Conservation (phyloP, 495 filamentous ascomycete genomes). For the Aspergillus olivimuriae region DNA sequence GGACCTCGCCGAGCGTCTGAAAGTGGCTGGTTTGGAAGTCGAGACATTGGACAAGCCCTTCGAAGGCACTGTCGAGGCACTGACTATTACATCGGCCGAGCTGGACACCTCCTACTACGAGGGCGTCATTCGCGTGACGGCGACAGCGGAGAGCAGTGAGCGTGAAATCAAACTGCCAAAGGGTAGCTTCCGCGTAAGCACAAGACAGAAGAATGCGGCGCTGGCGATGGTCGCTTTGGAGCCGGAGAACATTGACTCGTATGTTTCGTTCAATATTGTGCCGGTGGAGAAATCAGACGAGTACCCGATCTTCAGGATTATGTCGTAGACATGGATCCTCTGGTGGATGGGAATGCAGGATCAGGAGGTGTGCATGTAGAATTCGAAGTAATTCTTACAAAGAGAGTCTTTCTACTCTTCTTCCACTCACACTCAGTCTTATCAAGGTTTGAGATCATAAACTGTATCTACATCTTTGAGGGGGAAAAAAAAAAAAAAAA, state of each 20-base stretch:
- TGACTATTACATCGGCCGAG: constrained; percentile 3
- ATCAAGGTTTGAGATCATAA: too few species aligned
- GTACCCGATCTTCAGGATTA: constrained; percentile 5
- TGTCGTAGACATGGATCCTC: constrained; percentile 1
- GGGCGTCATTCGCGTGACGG: constrained; percentile 4
- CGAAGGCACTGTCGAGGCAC: constrained; percentile 3
- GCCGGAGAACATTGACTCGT: constrained; percentile 9
- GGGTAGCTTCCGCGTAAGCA: constrained; percentile 6
- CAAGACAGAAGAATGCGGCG: constrained; percentile 5
- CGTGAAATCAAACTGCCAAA: not conserved
- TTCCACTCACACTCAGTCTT: too few species aligned
- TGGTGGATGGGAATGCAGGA: too few species aligned
- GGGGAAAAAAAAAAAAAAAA: too few species aligned
- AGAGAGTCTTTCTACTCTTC: too few species aligned
- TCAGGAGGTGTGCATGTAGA: too few species aligned
- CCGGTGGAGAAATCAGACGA: constrained; percentile 4
- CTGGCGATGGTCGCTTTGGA: constrained; percentile 6
- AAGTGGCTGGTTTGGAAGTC: constrained; percentile 1
- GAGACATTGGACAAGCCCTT: constrained; percentile 6
- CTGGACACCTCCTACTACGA: constrained; percentile 6
- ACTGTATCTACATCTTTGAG: too few species aligned
- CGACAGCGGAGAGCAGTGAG: not conserved
- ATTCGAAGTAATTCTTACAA: too few species aligned
- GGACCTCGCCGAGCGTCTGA: constrained; percentile 2
- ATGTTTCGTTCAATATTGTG: constrained; percentile 7